These are phyloP conservation scores for Crotalaria pallida DNA, from an alignment of 306 rosid species.

Conservation along the genomic window DNA sequence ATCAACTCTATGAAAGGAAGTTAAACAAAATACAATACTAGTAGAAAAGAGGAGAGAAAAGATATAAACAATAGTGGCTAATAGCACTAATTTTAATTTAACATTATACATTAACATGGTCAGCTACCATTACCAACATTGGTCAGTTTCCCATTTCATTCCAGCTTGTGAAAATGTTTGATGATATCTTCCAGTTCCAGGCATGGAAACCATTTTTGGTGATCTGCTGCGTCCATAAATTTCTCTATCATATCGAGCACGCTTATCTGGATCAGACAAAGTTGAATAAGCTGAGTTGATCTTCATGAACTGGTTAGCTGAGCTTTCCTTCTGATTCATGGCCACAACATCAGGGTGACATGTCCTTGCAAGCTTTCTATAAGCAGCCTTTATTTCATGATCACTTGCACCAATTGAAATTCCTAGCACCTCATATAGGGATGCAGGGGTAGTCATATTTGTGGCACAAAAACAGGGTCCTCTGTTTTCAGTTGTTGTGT, in stretches of 20 bases:
- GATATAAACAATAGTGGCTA: neutral
- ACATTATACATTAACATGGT: neutral
- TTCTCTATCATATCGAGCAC: constrained; percentile 53
- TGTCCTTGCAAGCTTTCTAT: constrained; percentile 56
- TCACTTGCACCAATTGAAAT: constrained; percentile 44
- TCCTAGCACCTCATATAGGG: constrained; percentile 74
- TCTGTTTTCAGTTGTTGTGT: constrained; percentile 14
- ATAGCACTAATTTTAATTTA: neutral
- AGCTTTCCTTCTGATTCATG: constrained; percentile 47
- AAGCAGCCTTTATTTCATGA: constrained; percentile 57
- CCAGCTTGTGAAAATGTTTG: constrained; percentile 16
- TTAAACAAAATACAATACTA: neutral
- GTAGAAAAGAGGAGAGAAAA: neutral
- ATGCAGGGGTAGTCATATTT: constrained; percentile 32
- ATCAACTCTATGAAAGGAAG: neutral
- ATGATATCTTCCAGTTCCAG: constrained; percentile 37
- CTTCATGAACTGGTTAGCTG: constrained; percentile 51
- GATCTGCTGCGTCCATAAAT: constrained; percentile 13
- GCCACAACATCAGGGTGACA: constrained; percentile 75
- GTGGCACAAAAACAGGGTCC: neutral
- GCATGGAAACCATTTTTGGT: neutral
- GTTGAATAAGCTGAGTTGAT: constrained; percentile 63
- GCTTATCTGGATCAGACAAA: constrained; percentile 59
- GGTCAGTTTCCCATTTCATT: constrained; percentile 76
- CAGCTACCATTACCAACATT: constrained; percentile 60